These are phyloP conservation scores for Chalciporus sphaerocephalus DNA, from an alignment of 768 basidiomycete species.

Conservation along the genomic window DNA sequence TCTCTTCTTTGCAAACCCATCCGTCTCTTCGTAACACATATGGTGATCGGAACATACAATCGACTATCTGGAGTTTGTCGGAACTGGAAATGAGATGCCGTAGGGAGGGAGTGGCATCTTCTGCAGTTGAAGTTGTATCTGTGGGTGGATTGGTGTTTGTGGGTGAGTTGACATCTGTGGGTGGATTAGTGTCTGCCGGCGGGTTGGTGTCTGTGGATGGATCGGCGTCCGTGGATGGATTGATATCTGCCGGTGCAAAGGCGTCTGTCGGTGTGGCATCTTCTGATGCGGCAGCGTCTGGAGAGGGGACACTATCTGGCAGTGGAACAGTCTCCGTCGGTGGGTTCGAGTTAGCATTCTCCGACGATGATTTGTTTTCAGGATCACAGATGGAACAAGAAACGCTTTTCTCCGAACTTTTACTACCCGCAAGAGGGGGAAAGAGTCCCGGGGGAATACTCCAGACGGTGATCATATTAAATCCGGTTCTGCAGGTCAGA, in stretches of 20 bases:
- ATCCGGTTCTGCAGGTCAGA: conserved; percentile 2
- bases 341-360: too few relatives aligned
- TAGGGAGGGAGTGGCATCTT: background rate
- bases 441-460: background rate
- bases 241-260: too few relatives aligned
- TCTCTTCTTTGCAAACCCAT: conserved; percentile 9
- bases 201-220: background rate
- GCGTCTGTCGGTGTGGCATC: too few relatives aligned
- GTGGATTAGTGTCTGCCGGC: background rate
- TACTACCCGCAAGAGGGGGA: background rate
- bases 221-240: background rate
- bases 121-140: background rate
- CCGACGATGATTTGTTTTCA: background rate
- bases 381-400: background rate
- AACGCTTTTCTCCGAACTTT: background rate
- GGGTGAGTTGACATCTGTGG: background rate
- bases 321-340: background rate
- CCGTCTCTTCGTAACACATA: conserved; percentile 9
- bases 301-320: too few relatives aligned
- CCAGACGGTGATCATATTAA: conserved; percentile 2
- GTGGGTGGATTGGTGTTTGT: background rate
- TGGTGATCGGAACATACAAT: conserved; percentile 2
- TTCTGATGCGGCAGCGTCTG: too few relatives aligned
- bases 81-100: conserved; percentile 7
- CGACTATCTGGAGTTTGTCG: conserved; percentile 1